These are phyloP conservation scores for Fusarium miscanthi DNA, from an alignment of 2,329 filamentous ascomycete genomes.

Conservation along the genomic window DNA sequence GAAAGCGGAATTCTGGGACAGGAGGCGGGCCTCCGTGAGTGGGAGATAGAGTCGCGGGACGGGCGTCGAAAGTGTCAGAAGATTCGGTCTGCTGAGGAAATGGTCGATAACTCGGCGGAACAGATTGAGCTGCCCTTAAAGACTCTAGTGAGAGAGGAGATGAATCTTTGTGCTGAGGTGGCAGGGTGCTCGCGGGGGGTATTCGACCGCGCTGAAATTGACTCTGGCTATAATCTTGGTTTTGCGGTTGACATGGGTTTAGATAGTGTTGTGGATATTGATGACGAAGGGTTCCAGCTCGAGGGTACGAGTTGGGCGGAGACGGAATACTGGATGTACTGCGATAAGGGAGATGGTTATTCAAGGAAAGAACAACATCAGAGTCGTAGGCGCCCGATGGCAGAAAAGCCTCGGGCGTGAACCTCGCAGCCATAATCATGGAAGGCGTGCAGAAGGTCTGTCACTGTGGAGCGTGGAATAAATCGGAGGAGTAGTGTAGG, in stretches of 20 bases:
- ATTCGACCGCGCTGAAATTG: slow-evolving; percentile 36
- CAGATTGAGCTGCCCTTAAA: slow-evolving; percentile 39
- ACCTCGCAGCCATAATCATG: slow-evolving; percentile 42
- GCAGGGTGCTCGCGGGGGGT: slow-evolving; percentile 41
- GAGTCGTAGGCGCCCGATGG: slow-evolving; percentile 44
- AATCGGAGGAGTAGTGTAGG: slow-evolving; percentile 26
- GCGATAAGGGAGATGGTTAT: slow-evolving; percentile 28
- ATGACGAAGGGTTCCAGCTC: slow-evolving; percentile 36
- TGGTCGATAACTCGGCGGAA: slow-evolving; percentile 23
- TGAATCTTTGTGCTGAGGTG: slow-evolving; percentile 26
- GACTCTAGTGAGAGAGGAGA: slow-evolving; percentile 43
- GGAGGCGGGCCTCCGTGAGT: slow-evolving; percentile 26
- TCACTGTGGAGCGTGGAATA: slow-evolving; percentile 27
- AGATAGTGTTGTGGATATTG: slow-evolving; percentile 40
- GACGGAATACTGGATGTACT: slow-evolving; percentile 27
- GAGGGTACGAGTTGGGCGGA: slow-evolving; percentile 36
- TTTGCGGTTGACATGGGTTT: slow-evolving; percentile 29
- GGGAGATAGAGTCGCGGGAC: slow-evolving; percentile 34
- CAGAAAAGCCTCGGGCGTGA: slow-evolving; percentile 45
- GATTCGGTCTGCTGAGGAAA: slow-evolving; percentile 33
- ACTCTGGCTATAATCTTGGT: slow-evolving; percentile 30
- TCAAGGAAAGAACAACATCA: slow-evolving; percentile 35
- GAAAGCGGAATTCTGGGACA: slow-evolving; percentile 25
- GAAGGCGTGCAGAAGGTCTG: slow-evolving; percentile 22
- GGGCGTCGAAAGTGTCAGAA: slow-evolving; percentile 18